These are phyloP conservation scores for Pichia sp. DNA, from an alignment of 1,139 yeast genomes.

Conservation along the genomic window DNA sequence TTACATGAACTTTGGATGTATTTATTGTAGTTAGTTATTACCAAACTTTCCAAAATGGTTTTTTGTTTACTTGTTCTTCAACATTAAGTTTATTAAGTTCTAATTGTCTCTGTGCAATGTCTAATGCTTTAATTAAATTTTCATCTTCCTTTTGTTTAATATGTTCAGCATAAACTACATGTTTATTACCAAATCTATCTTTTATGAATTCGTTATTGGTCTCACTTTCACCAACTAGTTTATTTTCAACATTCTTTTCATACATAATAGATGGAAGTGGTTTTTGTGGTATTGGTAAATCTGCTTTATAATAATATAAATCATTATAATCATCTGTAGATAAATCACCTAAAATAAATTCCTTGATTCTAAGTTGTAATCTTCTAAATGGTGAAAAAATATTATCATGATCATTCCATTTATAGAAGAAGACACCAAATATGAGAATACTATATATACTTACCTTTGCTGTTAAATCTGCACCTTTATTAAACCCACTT, in stretches of 20 bases:
- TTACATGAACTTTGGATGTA: too few relatives aligned
- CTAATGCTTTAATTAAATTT: constrained; percentile 43
- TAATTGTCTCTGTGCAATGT: constrained; percentile 24
- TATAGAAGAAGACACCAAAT: constrained; percentile 63
- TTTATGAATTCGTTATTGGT: constrained; percentile 45
- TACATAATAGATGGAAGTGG: constrained; percentile 28
- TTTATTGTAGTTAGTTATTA: too few relatives aligned
- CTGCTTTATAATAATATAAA: constrained; percentile 34
- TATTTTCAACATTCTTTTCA: constrained; percentile 41
- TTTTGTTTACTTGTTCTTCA: constrained; percentile 1
- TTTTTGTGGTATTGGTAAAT: constrained; percentile 27
- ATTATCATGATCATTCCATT: constrained; percentile 82
- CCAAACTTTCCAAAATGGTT: constrained; percentile 28
- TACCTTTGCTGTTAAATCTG: constrained; percentile 43
- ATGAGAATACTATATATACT: constrained; percentile 42
- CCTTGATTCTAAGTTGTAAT: constrained; percentile 50
- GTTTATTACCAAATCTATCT: constrained; percentile 60
- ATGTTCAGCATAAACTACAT: constrained; percentile 69
- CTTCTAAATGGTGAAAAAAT: constrained; percentile 66
- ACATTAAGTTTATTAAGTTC: constrained; percentile 18
- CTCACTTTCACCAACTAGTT: constrained; percentile 22
- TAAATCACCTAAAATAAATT: constrained; percentile 45
- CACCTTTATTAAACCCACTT: constrained; percentile 50
- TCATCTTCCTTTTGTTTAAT: constrained; percentile 68
- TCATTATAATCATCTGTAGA: constrained; percentile 59